Evolutionary conservation across 345 rosid genomes (phyloP).

Genomic region (Geranium brycei): DNA sequence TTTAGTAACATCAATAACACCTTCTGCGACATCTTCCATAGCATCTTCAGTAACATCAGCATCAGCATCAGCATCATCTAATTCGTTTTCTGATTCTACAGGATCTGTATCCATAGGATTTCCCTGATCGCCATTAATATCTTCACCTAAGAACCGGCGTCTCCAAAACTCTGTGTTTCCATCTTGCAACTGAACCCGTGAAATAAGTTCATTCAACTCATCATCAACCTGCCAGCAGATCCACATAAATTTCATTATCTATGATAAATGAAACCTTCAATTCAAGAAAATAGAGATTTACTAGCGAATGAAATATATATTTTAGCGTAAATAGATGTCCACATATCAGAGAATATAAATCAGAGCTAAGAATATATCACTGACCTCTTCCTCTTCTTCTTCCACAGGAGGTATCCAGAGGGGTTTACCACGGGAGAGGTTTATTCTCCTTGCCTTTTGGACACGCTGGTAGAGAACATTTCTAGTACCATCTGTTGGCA

Average conservation of each 20-base stretch:
- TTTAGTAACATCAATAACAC: slow-evolving; percentile 42
- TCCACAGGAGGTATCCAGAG: slow-evolving; percentile 98
- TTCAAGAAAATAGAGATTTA: not conserved
- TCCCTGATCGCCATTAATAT: slow-evolving; percentile 35
- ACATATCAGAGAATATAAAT: slow-evolving; percentile 1
- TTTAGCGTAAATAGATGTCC: not conserved
- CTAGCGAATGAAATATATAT: not conserved
- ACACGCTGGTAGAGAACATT: slow-evolving; percentile 98
- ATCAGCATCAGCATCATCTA: slow-evolving; percentile 45
- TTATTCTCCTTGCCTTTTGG: slow-evolving; percentile 93
- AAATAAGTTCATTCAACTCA: slow-evolving; percentile 74
- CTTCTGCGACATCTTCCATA: slow-evolving; percentile 34
- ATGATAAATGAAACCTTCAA: not conserved
- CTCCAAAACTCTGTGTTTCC: slow-evolving; percentile 97
- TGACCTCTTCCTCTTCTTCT: slow-evolving; percentile 91
- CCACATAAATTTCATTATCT: slow-evolving; percentile 3
- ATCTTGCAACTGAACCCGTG: slow-evolving; percentile 73
- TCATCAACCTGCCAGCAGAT: slow-evolving; percentile 54
- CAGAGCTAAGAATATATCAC: slow-evolving; percentile 1
- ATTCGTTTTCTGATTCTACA: slow-evolving; percentile 32
- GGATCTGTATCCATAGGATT: slow-evolving; percentile 32
- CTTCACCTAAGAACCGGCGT: slow-evolving; percentile 84
- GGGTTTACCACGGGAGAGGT: slow-evolving; percentile 93
- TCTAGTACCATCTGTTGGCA: slow-evolving; percentile 93
- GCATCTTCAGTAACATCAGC: slow-evolving; percentile 38